Evolutionary conservation across 148 eudicot species (phyloP).

Genomic region (Dysphania ambrosioides): DNA sequence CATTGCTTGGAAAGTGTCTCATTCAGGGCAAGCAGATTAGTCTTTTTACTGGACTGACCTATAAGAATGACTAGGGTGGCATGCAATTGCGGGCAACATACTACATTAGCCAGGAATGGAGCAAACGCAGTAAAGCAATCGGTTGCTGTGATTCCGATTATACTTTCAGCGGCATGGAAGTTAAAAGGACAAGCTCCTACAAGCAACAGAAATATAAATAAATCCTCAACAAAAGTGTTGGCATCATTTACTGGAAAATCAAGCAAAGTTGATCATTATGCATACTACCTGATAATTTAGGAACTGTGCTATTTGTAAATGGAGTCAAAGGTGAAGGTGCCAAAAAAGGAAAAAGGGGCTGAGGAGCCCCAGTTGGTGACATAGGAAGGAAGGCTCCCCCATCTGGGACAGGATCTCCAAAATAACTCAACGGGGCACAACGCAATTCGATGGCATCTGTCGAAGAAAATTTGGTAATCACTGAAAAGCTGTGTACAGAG

Average conservation of each 20-base stretch:
- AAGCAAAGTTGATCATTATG: constrained; percentile 8
- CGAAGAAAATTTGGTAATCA: constrained; percentile 22
- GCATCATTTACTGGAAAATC: background rate
- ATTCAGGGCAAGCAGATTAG: constrained; percentile 60
- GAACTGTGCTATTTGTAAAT: constrained; percentile 76
- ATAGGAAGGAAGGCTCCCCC: constrained; percentile 48
- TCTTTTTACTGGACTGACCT: constrained; percentile 78
- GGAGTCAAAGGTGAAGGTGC: constrained; percentile 97
- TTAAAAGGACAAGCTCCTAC: constrained; percentile 73
- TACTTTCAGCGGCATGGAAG: constrained; percentile 55
- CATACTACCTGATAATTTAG: constrained; percentile 76
- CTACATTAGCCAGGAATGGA: constrained; percentile 71
- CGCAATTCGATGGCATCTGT: constrained; percentile 43
- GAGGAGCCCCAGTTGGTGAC: constrained; percentile 73
- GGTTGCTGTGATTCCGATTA: constrained; percentile 67
- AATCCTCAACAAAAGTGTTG: background rate
- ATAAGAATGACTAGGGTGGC: constrained; percentile 69
- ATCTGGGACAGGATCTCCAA: constrained; percentile 28
- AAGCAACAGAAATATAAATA: constrained; percentile 6
- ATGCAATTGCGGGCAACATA: constrained; percentile 93
- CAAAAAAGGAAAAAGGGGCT: constrained; percentile 68
- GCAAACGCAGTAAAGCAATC: constrained; percentile 76
- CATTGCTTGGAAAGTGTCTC: constrained; percentile 62
- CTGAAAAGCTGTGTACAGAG: background rate
- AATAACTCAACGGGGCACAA: constrained; percentile 31